A percentile compares a stretch with the other conserved stretches of the same genome.
Evolutionary conservation across 805 yeast genomes (phyloP).

Genomic region (Saccharomycopsis sp.): DNA sequence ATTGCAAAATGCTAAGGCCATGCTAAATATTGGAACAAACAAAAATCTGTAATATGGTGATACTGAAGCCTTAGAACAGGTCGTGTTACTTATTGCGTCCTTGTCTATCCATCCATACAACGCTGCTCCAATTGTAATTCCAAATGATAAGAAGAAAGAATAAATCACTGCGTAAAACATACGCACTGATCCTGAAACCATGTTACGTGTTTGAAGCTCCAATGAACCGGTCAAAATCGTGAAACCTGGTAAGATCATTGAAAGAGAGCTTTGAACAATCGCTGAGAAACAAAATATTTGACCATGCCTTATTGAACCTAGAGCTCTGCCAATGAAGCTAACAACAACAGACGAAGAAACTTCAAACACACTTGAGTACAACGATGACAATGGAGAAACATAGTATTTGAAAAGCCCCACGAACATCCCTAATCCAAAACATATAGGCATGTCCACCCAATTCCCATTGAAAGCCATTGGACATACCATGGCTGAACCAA

Average conservation of each 20-base stretch:
- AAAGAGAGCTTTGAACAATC: constrained; percentile 82
- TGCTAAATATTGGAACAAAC: constrained; percentile 71
- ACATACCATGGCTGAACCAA: constrained; percentile 73
- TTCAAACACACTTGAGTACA: constrained; percentile 87
- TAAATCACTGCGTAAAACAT: constrained; percentile 96
- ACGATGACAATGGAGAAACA: constrained; percentile 72
- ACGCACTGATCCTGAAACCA: constrained; percentile 91
- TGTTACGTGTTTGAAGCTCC: constrained; percentile 80
- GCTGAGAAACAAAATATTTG: constrained; percentile 78
- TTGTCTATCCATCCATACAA: constrained; percentile 90
- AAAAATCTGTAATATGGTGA: constrained; percentile 57
- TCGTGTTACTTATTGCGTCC: constrained; percentile 58
- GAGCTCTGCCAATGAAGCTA: constrained; percentile 79
- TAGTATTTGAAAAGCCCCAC: constrained; percentile 80
- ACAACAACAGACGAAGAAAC: constrained; percentile 84
- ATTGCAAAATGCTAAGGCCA: constrained; percentile 62
- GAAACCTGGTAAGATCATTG: constrained; percentile 89
- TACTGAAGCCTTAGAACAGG: constrained; percentile 44
- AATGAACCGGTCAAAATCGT: constrained; percentile 88
- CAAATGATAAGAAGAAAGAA: constrained; percentile 85
- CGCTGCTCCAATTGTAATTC: constrained; percentile 89
- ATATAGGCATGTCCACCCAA: constrained; percentile 83
- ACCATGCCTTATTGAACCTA: constrained; percentile 71
- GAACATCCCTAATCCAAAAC: constrained; percentile 70
- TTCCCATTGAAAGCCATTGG: constrained; percentile 81